Evolutionary conservation across 2,329 filamentous ascomycete species (phyloP).

Genomic region (Aplosporella prunicola): DNA sequence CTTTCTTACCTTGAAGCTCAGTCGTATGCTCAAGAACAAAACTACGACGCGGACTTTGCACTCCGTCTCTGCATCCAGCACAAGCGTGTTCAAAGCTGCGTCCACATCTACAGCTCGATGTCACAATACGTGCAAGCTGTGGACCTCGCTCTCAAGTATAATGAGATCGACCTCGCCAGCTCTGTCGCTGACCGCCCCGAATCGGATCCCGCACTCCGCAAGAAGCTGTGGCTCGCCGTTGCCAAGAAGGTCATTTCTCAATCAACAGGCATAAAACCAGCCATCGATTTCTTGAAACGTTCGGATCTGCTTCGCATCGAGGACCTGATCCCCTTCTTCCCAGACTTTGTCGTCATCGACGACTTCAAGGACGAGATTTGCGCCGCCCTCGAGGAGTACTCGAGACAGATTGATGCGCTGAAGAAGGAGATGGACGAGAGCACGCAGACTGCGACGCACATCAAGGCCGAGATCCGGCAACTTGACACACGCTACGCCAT

Average conservation of each 20-base stretch:
- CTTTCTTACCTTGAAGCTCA: constrained; percentile 86
- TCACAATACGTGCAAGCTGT: constrained; percentile 89
- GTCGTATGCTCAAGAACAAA: constrained; percentile 60
- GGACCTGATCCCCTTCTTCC: constrained; percentile 96
- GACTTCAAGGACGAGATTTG: constrained; percentile 99
- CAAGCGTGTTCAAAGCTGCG: constrained; percentile 83
- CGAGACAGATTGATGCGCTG: constrained; percentile 75
- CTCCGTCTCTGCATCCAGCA: constrained; percentile 92
- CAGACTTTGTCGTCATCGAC: constrained; percentile 96
- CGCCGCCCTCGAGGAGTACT: constrained; percentile 84
- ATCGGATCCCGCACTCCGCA: constrained; percentile 65
- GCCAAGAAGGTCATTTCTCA: constrained; percentile 88
- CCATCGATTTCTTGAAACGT: constrained; percentile 85
- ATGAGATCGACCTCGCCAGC: constrained; percentile 81
- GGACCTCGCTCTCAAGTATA: constrained; percentile 79
- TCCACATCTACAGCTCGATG: constrained; percentile 97
- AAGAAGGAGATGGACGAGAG: constrained; percentile 95
- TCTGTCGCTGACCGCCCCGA: constrained; percentile 57
- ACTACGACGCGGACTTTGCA: constrained; percentile 92
- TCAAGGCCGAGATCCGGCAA: constrained; percentile 77
- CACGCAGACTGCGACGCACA: constrained; percentile 77
- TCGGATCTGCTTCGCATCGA: constrained; percentile 91
- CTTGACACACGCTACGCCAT: constrained; percentile 89
- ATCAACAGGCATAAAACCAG: constrained; percentile 70
- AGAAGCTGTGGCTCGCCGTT: constrained; percentile 91